Evolutionary conservation across 2,329 filamentous ascomycete genomes (phyloP).

Genomic region (Fusarium irregulare): DNA sequence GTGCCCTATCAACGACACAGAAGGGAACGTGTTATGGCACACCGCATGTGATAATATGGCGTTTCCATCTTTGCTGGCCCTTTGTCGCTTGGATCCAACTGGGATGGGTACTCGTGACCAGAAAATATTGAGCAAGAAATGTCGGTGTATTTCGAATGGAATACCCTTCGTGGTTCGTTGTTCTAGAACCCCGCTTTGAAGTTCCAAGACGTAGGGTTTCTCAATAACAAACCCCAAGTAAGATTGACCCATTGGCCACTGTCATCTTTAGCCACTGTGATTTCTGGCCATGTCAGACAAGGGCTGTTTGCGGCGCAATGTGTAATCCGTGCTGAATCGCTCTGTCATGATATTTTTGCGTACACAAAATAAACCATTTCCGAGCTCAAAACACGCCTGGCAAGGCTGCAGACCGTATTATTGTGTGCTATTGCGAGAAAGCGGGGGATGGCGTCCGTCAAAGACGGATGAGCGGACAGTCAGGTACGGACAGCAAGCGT

Average conservation of each 20-base stretch:
- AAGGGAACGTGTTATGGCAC: conserved; percentile 23
- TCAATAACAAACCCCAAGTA: conserved; percentile 12
- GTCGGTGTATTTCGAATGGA: conserved; percentile 44
- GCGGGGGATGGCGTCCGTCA: conserved; percentile 39
- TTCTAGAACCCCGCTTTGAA: conserved; percentile 35
- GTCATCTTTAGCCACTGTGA: neutral
- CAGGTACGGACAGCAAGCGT: conserved; percentile 34
- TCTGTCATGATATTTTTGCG: neutral
- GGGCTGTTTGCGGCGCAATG: conserved; percentile 2
- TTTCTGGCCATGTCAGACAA: neutral
- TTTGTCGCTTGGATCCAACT: conserved; percentile 21
- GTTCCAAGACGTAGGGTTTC: conserved; percentile 12
- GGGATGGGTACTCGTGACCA: conserved; percentile 38
- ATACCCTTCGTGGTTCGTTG: conserved; percentile 18
- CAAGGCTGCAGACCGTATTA: conserved; percentile 45
- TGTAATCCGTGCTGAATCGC: neutral
- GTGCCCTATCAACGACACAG: conserved; percentile 21
- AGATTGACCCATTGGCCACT: conserved; percentile 9
- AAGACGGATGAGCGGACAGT: conserved; percentile 22
- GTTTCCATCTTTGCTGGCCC: conserved; percentile 11
- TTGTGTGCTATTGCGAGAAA: conserved; percentile 38
- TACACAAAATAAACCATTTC: conserved; percentile 9
- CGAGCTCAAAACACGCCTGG: conserved; percentile 24
- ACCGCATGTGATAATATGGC: conserved; percentile 40
- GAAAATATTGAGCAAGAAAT: conserved; percentile 39